Evolutionary conservation across 352 stramenopile genomes (phyloP), one percentile per base, ranked within the genome.

Genomic region (Pythium aristosporum): DNA sequence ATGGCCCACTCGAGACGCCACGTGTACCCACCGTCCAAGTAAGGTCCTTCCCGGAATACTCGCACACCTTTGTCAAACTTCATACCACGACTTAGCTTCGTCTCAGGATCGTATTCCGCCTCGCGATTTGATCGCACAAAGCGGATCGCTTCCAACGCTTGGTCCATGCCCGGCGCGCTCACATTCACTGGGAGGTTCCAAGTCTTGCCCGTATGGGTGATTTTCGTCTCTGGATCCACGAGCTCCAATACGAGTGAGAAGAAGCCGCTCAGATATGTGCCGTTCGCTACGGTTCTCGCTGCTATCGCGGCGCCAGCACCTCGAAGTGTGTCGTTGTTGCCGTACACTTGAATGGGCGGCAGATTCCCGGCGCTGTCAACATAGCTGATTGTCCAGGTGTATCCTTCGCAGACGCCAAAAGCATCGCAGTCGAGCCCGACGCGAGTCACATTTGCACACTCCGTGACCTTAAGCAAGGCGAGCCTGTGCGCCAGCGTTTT

Each of bases 1-100:
- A 93, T 72, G 0, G 82, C 79, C 85, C 85, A 93, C 36, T 85
- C 79, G 0, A 93, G 68, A 4, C 77, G 76, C 85, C 85, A 93
- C 1, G 67, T 88, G 56, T 93, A 76, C 1, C 85, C 85, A 18
- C 85, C 85, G 42, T 93, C 85, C 1, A 89, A 61, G 54, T 77
- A 86, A 9, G 84, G 84, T 0, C 84, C 84, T 21, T 88, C 76
- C 9, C 84, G 82, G 41, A 74, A 77, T 11, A 93, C 82, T 3
- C 82, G 82, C 11, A 93, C 84, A 13, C 84, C 84, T 52, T 89
- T 91, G 48, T 91, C 82, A 41, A 91, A 89, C 58, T 77, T 73
- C 23, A 82, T 74, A 0, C 78, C 82, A 4, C 79, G 76, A 62
- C 75, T 79, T 0, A 77, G 25, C n/a, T 69, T 61, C 6, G 79